These are phyloP conservation scores for Elongisporangium anandrum DNA, from an alignment of 352 stramenopile species.

Conservation along the genomic window DNA sequence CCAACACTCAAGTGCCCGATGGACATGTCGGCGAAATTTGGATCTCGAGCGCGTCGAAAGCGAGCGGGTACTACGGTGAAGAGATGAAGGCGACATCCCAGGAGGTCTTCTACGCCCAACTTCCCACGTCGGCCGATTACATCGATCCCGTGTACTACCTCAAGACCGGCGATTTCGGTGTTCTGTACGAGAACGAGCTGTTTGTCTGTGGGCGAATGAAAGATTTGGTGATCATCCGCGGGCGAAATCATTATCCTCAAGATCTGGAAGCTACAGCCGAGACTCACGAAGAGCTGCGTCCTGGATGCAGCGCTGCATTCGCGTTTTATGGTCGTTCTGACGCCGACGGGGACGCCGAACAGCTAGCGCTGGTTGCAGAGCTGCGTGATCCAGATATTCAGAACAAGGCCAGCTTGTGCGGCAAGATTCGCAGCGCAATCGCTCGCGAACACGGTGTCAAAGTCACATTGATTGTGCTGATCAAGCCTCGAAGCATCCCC, in stretches of 20 bases:
- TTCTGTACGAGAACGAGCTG: slow-evolving; percentile 93
- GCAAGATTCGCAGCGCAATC: slow-evolving; percentile 65
- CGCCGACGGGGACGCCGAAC: slow-evolving; percentile 54
- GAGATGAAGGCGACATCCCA: slow-evolving; percentile 76
- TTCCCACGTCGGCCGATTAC: slow-evolving; percentile 24
- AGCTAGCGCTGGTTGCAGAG: slow-evolving; percentile 72
- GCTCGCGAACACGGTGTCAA: slow-evolving; percentile 80
- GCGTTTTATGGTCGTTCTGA: slow-evolving; percentile 37
- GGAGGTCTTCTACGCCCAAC: slow-evolving; percentile 85
- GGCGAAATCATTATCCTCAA: slow-evolving; percentile 99
- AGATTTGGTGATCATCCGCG: slow-evolving; percentile 99
- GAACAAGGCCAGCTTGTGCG: slow-evolving; percentile 71
- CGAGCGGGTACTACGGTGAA: slow-evolving; percentile 90
- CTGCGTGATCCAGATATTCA: slow-evolving; percentile 61
- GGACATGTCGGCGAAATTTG: slow-evolving; percentile 86
- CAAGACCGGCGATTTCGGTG: slow-evolving; percentile 96
- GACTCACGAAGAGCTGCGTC: slow-evolving; percentile 72
- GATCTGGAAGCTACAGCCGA: slow-evolving; percentile 96
- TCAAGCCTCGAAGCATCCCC: slow-evolving; percentile 90
- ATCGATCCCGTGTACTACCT: slow-evolving; percentile 68
- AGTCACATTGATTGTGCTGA: slow-evolving; percentile 88
- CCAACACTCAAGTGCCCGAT: slow-evolving; percentile 26
- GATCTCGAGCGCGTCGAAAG: slow-evolving; percentile 90
- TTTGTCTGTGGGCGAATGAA: slow-evolving; percentile 99
- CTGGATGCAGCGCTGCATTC: slow-evolving; percentile 95